phyloP scores from a whole-genome alignment of 2,329 filamentous ascomycete species.

The Venturia pyrina region DNA sequence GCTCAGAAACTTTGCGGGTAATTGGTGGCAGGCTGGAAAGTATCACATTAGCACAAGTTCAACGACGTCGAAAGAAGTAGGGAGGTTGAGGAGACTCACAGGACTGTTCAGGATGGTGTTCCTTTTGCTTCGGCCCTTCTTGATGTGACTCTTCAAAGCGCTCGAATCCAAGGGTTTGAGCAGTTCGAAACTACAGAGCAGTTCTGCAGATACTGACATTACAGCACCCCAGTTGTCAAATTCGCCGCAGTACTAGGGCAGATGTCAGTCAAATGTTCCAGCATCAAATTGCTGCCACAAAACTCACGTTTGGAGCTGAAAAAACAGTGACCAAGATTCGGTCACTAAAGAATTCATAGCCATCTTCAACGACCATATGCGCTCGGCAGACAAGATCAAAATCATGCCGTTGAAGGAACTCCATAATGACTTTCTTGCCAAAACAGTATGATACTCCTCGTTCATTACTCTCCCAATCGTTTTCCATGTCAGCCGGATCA shows the following conservation, averaged over 20 bases:
- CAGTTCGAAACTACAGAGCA: slow-evolving; percentile 94
- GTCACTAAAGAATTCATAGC: slow-evolving; percentile 98
- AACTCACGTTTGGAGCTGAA: slow-evolving; percentile 86
- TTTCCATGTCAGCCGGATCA: slow-evolving; percentile 95
- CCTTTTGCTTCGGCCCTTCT: slow-evolving; percentile 90
- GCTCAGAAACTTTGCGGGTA: slow-evolving; percentile 42
- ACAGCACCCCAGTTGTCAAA: slow-evolving; percentile 99
- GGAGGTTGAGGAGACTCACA: slow-evolving; percentile 47
- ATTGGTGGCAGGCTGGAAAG: slow-evolving; percentile 36
- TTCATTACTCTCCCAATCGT: slow-evolving; percentile 96
- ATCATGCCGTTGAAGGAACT: slow-evolving; percentile 88
- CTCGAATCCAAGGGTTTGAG: slow-evolving; percentile 94
- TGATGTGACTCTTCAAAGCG: slow-evolving; percentile 95
- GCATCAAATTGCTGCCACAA: not conserved
- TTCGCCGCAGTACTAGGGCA: slow-evolving; percentile 81
- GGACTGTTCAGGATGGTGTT: slow-evolving; percentile 95
- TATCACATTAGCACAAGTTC: slow-evolving; percentile 20
- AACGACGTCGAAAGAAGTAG: slow-evolving; percentile 13
- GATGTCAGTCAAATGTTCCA: slow-evolving; percentile 16
- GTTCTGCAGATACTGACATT: slow-evolving; percentile 90
- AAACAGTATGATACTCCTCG: slow-evolving; percentile 97
- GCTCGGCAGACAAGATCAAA: slow-evolving; percentile 95
- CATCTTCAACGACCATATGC: slow-evolving; percentile 98
- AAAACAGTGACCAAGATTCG: slow-evolving; percentile 93
- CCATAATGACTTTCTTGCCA: slow-evolving; percentile 94